Percentiles rank a stretch among this genome's conserved stretches.
Evolutionary conservation across 345 rosid genomes (phyloP).

Genomic region (Salix caprea): DNA sequence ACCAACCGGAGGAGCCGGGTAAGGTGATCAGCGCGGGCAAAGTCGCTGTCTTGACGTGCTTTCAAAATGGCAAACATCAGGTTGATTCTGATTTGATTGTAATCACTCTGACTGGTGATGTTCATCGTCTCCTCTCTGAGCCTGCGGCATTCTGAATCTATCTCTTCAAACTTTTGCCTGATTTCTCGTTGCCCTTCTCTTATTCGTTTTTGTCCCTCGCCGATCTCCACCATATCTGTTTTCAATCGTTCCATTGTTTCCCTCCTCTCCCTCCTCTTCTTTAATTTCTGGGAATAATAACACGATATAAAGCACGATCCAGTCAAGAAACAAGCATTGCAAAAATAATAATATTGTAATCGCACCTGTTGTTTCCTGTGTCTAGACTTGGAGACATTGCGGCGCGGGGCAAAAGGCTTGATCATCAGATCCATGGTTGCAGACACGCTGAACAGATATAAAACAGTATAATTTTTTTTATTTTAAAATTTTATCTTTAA

Average conservation of each 20-base stretch:
- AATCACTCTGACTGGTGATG: no score
- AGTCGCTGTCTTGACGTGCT: no score
- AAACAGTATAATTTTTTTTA: no score
- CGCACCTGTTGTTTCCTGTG: background rate
- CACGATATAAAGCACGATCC: background rate
- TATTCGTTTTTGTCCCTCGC: background rate
- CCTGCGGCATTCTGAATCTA: no score
- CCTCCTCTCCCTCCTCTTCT: background rate
- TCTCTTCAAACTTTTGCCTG: no score
- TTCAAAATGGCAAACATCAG: no score
- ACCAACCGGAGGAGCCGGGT: background rate
- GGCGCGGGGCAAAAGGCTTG: background rate
- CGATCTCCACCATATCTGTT: background rate
- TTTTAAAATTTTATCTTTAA: no score
- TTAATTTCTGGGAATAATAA: background rate
- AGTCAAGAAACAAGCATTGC: background rate
- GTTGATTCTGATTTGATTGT: no score
- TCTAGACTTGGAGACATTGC: background rate
- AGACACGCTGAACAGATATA: background rate
- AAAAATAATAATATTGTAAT: accelerated
- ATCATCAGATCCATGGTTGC: background rate
- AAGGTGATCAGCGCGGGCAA: no score
- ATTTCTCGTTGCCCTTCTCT: background rate
- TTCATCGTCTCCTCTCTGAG: no score
- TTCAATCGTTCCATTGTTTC: background rate